Evolutionary conservation across 768 basidiomycete genomes (phyloP).

Genomic region (Kwoniella mangroviensis): DNA sequence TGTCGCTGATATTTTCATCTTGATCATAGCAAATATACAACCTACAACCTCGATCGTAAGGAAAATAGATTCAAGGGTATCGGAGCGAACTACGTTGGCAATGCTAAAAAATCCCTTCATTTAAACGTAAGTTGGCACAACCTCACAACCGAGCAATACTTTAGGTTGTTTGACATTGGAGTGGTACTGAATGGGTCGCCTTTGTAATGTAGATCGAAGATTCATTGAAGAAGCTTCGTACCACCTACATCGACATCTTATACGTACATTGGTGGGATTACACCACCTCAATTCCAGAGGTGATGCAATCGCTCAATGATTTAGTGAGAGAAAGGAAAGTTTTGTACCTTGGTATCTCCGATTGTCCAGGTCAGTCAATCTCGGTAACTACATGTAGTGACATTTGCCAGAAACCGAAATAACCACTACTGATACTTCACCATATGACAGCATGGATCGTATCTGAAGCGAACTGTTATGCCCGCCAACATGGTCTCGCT

Average conservation of each 20-base stretch:
- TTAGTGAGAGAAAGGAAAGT: slow-evolving; percentile 63
- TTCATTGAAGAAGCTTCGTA: slow-evolving; percentile 42
- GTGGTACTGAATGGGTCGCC: not conserved
- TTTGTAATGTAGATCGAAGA: slow-evolving; percentile 44
- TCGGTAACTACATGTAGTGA: too few species aligned
- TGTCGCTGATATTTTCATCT: not conserved
- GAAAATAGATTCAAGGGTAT: slow-evolving; percentile 25
- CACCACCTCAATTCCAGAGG: slow-evolving; percentile 64
- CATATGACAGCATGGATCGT: slow-evolving; percentile 25
- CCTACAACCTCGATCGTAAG: slow-evolving; percentile 27
- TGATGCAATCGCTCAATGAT: slow-evolving; percentile 65
- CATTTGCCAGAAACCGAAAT: too few species aligned
- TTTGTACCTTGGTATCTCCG: slow-evolving; percentile 47
- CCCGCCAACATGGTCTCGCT: slow-evolving; percentile 62
- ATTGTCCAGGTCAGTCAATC: slow-evolving; percentile 28
- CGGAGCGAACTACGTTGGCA: slow-evolving; percentile 61
- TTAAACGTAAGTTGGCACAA: slow-evolving; percentile 57
- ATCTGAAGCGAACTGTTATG: slow-evolving; percentile 61
- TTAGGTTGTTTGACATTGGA: not conserved
- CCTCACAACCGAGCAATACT: too few species aligned
- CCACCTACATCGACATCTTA: slow-evolving; percentile 43
- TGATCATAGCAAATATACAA: slow-evolving; percentile 31
- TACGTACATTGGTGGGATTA: slow-evolving; percentile 62
- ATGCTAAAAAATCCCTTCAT: slow-evolving; percentile 61
- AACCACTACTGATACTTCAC: too few species aligned